Percentiles rank a stretch among this genome's conserved stretches.
Conservation (phyloP, 164 flowering plant species). For the Liriodendron chinense region DNA sequence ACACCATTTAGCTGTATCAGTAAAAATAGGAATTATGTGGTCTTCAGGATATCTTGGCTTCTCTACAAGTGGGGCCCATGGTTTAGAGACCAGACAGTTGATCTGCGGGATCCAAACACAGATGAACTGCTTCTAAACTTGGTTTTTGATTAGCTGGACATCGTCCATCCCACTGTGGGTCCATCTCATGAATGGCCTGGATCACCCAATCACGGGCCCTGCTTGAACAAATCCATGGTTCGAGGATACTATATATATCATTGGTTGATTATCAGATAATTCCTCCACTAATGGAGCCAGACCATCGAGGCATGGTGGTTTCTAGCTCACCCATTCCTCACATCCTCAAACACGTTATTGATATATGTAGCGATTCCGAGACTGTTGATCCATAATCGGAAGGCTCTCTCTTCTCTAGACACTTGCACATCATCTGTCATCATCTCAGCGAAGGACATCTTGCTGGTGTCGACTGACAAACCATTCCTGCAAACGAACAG, state of each 20-base stretch:
- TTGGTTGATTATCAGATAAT: background rate
- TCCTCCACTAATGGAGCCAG: background rate
- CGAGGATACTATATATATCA: too few species aligned
- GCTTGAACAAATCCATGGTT: too few species aligned
- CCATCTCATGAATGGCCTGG: background rate
- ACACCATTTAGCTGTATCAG: background rate
- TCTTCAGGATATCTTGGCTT: background rate
- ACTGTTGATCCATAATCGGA: constrained; percentile 87
- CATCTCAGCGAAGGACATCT: constrained; percentile 83
- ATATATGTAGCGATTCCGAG: constrained; percentile 71
- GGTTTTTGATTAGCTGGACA: too few species aligned
- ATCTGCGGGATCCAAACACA: background rate
- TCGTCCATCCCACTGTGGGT: too few species aligned
- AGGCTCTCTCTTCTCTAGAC: constrained; percentile 88
- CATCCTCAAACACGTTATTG: constrained; percentile 91
- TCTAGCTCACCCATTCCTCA: constrained; percentile 76
- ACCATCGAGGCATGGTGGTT: background rate
- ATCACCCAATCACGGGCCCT: background rate
- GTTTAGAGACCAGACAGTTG: background rate
- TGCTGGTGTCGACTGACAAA: constrained; percentile 59
- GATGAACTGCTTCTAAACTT: background rate
- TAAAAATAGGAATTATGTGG: background rate
- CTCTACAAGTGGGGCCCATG: background rate
- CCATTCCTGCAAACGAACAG: constrained; percentile 62
- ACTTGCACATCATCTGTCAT: constrained; percentile 83